A percentile compares a stretch with the other conserved stretches of the same genome.
phyloP scores from a whole-genome alignment of 202 grass and related monocot species.

The Digitaria exilis region DNA sequence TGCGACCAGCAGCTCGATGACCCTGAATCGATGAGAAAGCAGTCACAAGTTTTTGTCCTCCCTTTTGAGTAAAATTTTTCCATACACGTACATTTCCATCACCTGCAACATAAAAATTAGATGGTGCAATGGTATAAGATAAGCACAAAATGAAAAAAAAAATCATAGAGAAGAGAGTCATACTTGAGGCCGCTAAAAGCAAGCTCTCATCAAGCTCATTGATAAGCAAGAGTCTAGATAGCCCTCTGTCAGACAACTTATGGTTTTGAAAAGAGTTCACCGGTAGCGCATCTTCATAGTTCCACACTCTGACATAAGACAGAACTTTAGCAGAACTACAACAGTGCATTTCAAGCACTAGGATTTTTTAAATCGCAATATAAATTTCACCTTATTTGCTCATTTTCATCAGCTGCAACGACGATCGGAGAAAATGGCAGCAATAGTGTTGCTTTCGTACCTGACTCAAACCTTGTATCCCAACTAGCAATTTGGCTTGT shows the following conservation, averaged over 20 bases:
- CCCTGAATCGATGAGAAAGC: conserved; percentile 88
- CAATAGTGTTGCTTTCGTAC: conserved; percentile 77
- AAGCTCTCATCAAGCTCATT: conserved; percentile 98
- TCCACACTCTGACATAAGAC: conserved; percentile 76
- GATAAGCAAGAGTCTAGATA: conserved; percentile 85
- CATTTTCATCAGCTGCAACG: conserved; percentile 88
- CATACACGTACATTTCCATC: conserved; percentile 70
- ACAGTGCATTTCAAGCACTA: conserved; percentile 8
- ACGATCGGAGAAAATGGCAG: conserved; percentile 85
- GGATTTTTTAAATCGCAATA: neutral
- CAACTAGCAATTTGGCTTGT: conserved; percentile 92
- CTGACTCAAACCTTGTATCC: conserved; percentile 87
- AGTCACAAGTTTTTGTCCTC: conserved; percentile 87
- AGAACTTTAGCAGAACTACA: conserved; percentile 34
- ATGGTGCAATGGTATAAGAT: conserved; percentile 23
- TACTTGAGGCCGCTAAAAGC: conserved; percentile 92
- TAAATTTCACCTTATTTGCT: conserved; percentile 45
- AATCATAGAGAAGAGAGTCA: conserved; percentile 15
- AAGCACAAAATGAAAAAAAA: conserved; percentile 1
- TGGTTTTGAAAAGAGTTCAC: conserved; percentile 90
- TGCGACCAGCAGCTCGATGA: conserved; percentile 54
- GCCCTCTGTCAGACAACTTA: conserved; percentile 80
- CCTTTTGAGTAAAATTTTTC: conserved; percentile 82
- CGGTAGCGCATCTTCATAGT: conserved; percentile 73
- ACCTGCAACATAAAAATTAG: conserved; percentile 53